These are phyloP conservation scores for Candida suzukii DNA, from an alignment of 805 yeast species.

Conservation along the genomic window DNA sequence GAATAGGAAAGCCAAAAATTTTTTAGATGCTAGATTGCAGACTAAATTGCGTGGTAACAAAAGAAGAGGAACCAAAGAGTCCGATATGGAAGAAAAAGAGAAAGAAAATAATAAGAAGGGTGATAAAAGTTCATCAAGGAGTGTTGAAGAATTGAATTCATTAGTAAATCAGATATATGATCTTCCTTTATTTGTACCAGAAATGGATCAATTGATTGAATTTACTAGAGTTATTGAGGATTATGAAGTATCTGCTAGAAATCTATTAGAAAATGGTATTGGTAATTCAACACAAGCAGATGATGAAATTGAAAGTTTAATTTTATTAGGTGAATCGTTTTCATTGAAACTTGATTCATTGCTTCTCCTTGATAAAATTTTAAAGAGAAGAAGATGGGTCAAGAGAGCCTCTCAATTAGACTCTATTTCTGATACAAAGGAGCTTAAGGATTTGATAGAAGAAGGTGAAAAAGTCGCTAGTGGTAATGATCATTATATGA, in stretches of 20 bases:
- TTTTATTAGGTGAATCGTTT: constrained; percentile 51
- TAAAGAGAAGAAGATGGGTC: constrained; percentile 33
- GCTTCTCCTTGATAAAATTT: constrained; percentile 30
- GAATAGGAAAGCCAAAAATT: constrained; percentile 46
- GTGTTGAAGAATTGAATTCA: constrained; percentile 26
- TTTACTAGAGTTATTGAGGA: constrained; percentile 43
- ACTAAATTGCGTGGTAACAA: constrained; percentile 32
- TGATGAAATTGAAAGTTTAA: constrained; percentile 45
- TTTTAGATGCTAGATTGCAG: constrained; percentile 45
- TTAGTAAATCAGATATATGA: constrained; percentile 41
- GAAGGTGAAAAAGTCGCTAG: constrained; percentile 16
- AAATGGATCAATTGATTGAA: constrained; percentile 51
- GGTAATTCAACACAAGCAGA: constrained; percentile 19
- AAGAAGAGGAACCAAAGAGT: constrained; percentile 1
- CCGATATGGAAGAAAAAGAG: constrained; percentile 12
- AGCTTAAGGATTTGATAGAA: constrained; percentile 12
- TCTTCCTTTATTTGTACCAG: constrained; percentile 47
- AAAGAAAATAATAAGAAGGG: constrained; percentile 1
- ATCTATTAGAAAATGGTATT: constrained; percentile 24
- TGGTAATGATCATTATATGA: constrained; percentile 8
- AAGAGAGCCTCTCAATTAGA: constrained; percentile 16
- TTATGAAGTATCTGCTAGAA: constrained; percentile 41
- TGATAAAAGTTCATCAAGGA: not conserved
- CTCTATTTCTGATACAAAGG: constrained; percentile 16
- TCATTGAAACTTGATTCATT: constrained; percentile 49